Percentiles rank a stretch among this genome's conserved stretches.
phyloP scores from a whole-genome alignment of 148 eudicot genomes.

The Chenopodium quinoa region DNA sequence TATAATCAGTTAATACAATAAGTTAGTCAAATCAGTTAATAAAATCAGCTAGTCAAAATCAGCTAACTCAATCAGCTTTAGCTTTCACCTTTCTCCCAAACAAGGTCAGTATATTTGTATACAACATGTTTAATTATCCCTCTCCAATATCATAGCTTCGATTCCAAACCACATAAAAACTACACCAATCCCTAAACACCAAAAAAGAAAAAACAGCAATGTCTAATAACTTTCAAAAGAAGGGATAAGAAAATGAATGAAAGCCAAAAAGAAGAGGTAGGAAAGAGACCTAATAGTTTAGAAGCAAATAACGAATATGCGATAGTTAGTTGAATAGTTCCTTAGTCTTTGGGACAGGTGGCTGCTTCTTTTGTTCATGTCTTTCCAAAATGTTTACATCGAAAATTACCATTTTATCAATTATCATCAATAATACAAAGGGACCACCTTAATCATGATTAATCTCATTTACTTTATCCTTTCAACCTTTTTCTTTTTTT shows the following conservation, averaged over 20 bases:
- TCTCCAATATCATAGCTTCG: too few species aligned
- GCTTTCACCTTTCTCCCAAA: too few species aligned
- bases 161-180: neutral
- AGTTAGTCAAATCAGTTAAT: too few species aligned
- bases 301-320: neutral
- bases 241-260: conserved; percentile 12
- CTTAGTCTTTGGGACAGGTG: neutral
- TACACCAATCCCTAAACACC: neutral
- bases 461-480: neutral
- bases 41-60: too few species aligned
- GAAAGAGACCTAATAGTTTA: neutral
- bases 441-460: neutral
- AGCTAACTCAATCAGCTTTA: too few species aligned
- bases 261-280: neutral
- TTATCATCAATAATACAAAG: neutral
- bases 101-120: too few species aligned
- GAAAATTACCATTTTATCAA: neutral
- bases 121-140: too few species aligned
- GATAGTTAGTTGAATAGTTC: neutral
- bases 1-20: too few species aligned
- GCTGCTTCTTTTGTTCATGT: conserved; percentile 5
- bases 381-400: neutral
- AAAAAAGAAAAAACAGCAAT: neutral
- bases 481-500: neutral
- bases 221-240: neutral